Percentiles rank a stretch among this genome's conserved stretches.
These are phyloP conservation scores for Stagonosporopsis rhizophila DNA, from an alignment of 2,329 filamentous ascomycete genomes.

Conservation along the genomic window DNA sequence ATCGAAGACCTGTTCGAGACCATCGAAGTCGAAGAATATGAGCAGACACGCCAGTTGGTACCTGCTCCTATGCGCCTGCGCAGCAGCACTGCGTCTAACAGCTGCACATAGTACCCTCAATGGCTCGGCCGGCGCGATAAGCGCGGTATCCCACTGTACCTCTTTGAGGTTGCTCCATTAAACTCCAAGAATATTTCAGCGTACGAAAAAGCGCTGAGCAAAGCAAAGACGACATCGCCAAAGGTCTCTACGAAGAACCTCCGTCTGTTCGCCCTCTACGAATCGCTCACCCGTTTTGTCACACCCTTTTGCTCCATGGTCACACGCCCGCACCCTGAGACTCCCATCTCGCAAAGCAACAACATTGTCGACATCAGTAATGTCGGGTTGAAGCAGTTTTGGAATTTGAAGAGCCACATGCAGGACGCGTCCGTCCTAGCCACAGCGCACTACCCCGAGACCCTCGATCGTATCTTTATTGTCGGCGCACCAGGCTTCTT, in stretches of 20 bases:
- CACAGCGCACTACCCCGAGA: conserved; percentile 95
- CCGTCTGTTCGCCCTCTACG: conserved; percentile 89
- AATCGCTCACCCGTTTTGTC: conserved; percentile 86
- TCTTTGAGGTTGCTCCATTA: conserved; percentile 85
- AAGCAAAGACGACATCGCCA: conserved; percentile 65
- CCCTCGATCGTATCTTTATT: conserved; percentile 83
- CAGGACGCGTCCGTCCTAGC: conserved; percentile 87
- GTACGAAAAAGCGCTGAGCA: conserved; percentile 72
- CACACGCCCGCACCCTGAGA: conserved; percentile 74
- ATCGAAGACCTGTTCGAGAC: conserved; percentile 82
- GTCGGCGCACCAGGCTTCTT: conserved; percentile 92
- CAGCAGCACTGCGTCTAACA: conserved; percentile 21
- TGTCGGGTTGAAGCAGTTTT: conserved; percentile 91
- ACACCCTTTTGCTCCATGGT: conserved; percentile 85
- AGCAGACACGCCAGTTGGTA: conserved; percentile 79
- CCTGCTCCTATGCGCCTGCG: conserved; percentile 26
- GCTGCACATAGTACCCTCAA: conserved; percentile 76
- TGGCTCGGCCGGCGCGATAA: conserved; percentile 92
- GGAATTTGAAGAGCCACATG: conserved; percentile 94
- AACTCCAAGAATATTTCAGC: conserved; percentile 80
- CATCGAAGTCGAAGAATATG: conserved; percentile 85
- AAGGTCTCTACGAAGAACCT: conserved; percentile 78
- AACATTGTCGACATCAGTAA: conserved; percentile 94
- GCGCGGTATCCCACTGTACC: conserved; percentile 89
- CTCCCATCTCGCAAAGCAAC: conserved; percentile 90